Percentiles rank a stretch among this genome's conserved stretches.
These are phyloP conservation scores for Lepidium didymum DNA, from an alignment of 345 rosid genomes.

Conservation along the genomic window DNA sequence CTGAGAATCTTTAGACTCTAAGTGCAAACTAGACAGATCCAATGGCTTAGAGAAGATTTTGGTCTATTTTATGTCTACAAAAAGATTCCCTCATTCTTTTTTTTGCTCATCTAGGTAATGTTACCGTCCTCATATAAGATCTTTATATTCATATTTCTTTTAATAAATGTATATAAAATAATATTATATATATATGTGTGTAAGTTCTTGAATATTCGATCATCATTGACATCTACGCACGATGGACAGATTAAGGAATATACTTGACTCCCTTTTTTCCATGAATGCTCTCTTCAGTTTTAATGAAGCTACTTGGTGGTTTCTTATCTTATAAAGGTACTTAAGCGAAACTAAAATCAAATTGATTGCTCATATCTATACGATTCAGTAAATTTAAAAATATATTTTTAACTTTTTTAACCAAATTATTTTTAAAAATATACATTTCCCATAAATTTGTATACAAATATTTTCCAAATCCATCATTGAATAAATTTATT, in stretches of 20 bases:
- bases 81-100: slow-evolving; percentile 9
- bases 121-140: slow-evolving; percentile 23
- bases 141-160: neutral
- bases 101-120: slow-evolving; percentile 6
- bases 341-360: too few relatives aligned
- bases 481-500: too few relatives aligned
- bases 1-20: slow-evolving; percentile 18
- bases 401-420: too few relatives aligned
- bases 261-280: slow-evolving; percentile 12
- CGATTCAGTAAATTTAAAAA: too few relatives aligned
- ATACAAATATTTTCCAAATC: too few relatives aligned
- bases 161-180: neutral
- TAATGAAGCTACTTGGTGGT: neutral
- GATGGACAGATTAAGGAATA: slow-evolving; percentile 14
- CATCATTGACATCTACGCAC: slow-evolving; percentile 26
- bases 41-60: slow-evolving; percentile 2
- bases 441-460: too few relatives aligned
- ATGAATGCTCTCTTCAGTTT: slow-evolving; percentile 8
- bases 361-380: too few relatives aligned
- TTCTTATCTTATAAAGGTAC: neutral
- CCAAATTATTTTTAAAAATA: too few relatives aligned
- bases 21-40: neutral
- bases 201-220: slow-evolving; percentile 13
- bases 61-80: neutral
- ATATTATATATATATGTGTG: neutral